phyloP scores from a whole-genome alignment of 805 yeast genomes.

The Starmerella vaccinii region DNA sequence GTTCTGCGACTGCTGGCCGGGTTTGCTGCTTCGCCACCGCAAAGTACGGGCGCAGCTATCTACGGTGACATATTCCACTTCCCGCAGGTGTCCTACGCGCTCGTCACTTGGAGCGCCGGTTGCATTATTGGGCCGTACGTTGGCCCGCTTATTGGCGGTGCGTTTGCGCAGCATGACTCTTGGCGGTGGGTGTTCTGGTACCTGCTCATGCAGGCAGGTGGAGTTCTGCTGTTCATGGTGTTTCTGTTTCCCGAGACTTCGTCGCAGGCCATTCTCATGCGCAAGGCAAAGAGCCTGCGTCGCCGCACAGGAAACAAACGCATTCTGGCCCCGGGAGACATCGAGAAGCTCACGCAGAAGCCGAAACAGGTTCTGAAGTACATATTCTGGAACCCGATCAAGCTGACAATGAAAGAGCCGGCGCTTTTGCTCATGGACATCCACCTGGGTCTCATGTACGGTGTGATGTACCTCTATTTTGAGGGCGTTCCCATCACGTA shows the following conservation, averaged over 20 bases:
- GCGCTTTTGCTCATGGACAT: slow-evolving; percentile 43
- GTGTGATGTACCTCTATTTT: slow-evolving; percentile 46
- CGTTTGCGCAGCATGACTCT: slow-evolving; percentile 35
- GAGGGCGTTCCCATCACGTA: slow-evolving; percentile 55
- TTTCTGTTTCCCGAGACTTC: slow-evolving; percentile 43
- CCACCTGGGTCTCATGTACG: slow-evolving; percentile 45
- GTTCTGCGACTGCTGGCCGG: slow-evolving; percentile 48
- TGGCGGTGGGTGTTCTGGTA: slow-evolving; percentile 54
- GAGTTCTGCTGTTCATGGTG: slow-evolving; percentile 31
- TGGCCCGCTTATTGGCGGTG: slow-evolving; percentile 51
- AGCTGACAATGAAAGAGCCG: slow-evolving; percentile 43
- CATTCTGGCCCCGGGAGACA: slow-evolving; percentile 19
- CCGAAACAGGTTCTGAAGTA: slow-evolving; percentile 13
- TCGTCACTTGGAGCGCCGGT: slow-evolving; percentile 45
- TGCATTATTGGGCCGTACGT: slow-evolving; percentile 46
- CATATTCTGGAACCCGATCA: slow-evolving; percentile 33
- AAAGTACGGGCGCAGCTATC: slow-evolving; percentile 51
- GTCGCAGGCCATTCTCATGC: slow-evolving; percentile 36
- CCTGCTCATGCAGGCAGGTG: slow-evolving; percentile 34
- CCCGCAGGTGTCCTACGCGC: slow-evolving; percentile 38
- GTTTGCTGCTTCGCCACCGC: slow-evolving; percentile 44
- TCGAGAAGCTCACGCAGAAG: slow-evolving; percentile 6
- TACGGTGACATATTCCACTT: slow-evolving; percentile 40
- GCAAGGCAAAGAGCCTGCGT: slow-evolving; percentile 42
- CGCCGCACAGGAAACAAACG: slow-evolving; percentile 30